These are phyloP conservation scores for Euphorbia pulcherrima DNA, from an alignment of 345 rosid species.

Conservation along the genomic window DNA sequence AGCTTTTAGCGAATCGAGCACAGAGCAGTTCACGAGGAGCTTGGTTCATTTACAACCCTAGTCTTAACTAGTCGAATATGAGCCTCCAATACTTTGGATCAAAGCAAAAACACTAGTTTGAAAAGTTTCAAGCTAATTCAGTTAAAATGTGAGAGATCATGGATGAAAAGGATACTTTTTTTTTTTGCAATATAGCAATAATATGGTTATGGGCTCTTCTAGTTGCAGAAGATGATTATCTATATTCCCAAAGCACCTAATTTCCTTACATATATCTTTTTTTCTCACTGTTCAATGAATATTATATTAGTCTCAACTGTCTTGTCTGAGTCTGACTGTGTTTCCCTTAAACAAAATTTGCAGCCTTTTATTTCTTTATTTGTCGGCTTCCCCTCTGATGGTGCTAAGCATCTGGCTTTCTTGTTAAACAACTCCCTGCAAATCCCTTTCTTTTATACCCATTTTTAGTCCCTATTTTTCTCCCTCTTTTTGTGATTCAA, in stretches of 20 bases:
- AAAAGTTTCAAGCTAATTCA: too few relatives aligned
- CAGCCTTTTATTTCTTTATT: conserved; percentile 38
- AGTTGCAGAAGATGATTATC: background rate
- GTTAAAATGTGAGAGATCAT: too few relatives aligned
- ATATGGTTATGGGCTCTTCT: background rate
- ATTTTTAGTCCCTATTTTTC: conserved; percentile 31
- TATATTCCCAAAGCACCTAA: background rate
- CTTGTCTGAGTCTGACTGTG: conserved; percentile 55
- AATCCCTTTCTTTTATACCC: conserved; percentile 25
- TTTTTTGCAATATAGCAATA: too few relatives aligned
- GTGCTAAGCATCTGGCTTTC: conserved; percentile 25
- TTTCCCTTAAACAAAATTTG: conserved; percentile 50
- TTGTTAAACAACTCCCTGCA: conserved; percentile 31
- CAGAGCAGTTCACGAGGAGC: too few relatives aligned
- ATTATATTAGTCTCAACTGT: conserved; percentile 33
- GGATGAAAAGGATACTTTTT: too few relatives aligned
- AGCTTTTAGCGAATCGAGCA: too few relatives aligned
- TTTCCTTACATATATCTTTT: background rate
- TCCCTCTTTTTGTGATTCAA: conserved; percentile 24
- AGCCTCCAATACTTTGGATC: too few relatives aligned
- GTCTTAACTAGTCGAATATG: too few relatives aligned
- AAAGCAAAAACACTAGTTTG: too few relatives aligned
- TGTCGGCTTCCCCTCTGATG: conserved; percentile 47
- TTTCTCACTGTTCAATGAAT: background rate
- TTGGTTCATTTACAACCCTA: too few relatives aligned